Evolutionary conservation across 1,284 basidiomycete genomes (phyloP).

Genomic region (Leccinum ponderosum): DNA sequence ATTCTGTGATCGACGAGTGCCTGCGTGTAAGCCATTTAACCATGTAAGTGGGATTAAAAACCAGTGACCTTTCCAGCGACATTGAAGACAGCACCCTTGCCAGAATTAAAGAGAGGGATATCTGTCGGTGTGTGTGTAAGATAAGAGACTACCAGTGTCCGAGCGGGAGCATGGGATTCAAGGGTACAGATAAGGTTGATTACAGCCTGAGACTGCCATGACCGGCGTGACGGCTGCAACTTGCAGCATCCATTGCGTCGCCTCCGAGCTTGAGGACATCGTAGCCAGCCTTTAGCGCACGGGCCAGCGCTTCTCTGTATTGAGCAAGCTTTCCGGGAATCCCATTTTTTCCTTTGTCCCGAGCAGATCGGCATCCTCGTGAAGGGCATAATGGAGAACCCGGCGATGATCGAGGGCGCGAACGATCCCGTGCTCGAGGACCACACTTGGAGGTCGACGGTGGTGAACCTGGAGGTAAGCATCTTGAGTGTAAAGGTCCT

Average conservation of each 20-base stretch:
- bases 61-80: conserved; percentile 63
- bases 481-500: no score
- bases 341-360: no score
- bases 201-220: conserved; percentile 59
- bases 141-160: not conserved
- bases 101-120: conserved; percentile 75
- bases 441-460: no score
- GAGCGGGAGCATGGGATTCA: not conserved
- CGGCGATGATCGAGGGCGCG: no score
- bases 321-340: conserved; percentile 41
- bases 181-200: not conserved
- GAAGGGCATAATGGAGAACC: no score
- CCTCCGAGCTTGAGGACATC: conserved; percentile 63
- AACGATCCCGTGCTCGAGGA: no score
- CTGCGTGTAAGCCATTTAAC: not conserved
- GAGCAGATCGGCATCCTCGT: no score
- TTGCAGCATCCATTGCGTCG: conserved; percentile 79
- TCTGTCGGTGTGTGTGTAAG: conserved; percentile 42
- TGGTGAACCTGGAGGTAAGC: no score
- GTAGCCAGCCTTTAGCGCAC: conserved; percentile 64
- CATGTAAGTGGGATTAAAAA: no score
- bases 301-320: conserved; percentile 57
- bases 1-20: conserved; percentile 45
- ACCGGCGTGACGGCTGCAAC: conserved; percentile 65
- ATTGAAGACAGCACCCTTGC: conserved; percentile 81